A percentile compares a stretch with the other conserved stretches of the same genome.
phyloP scores from a whole-genome alignment of 768 basidiomycete species.

The Suillus americanus region DNA sequence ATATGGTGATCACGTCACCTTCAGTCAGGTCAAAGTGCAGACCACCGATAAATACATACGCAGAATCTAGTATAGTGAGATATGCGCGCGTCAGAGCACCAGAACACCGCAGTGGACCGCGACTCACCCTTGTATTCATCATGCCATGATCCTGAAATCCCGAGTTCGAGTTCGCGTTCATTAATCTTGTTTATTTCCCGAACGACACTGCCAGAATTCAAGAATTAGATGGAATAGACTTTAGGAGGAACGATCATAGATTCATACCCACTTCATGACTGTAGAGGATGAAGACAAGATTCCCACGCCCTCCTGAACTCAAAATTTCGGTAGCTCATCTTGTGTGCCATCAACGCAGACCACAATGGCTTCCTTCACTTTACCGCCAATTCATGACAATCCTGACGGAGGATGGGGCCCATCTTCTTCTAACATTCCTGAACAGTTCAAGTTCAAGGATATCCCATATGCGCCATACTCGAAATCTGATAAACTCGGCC shows the following conservation, averaged over 20 bases:
- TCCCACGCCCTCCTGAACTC: slow-evolving; percentile 13
- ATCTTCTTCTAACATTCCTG: slow-evolving; percentile 79
- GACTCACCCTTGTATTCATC: slow-evolving; percentile 84
- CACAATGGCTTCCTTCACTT: slow-evolving; percentile 75
- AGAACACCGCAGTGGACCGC: background rate
- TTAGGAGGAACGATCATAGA: slow-evolving; percentile 1
- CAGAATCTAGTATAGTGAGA: slow-evolving; percentile 62
- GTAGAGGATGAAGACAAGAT: slow-evolving; percentile 11
- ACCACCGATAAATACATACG: slow-evolving; percentile 93
- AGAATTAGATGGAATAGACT: slow-evolving; percentile 11
- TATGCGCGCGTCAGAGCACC: background rate
- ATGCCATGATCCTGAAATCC: slow-evolving; percentile 82
- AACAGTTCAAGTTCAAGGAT: slow-evolving; percentile 96
- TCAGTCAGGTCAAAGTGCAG: slow-evolving; percentile 88
- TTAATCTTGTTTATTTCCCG: slow-evolving; percentile 95
- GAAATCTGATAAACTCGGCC: slow-evolving; percentile 97
- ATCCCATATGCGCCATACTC: slow-evolving; percentile 99
- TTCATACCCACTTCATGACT: slow-evolving; percentile 67
- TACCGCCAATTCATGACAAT: slow-evolving; percentile 89
- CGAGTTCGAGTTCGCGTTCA: slow-evolving; percentile 82
- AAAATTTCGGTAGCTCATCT: slow-evolving; percentile 16
- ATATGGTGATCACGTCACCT: slow-evolving; percentile 95
- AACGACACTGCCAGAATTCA: slow-evolving; percentile 62
- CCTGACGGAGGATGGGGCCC: slow-evolving; percentile 93
- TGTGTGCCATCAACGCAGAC: slow-evolving; percentile 14